A percentile compares a stretch with the other conserved stretches of the same genome.
Evolutionary conservation across 192 early-diverging fungal species (phyloP).

Genomic region (Spinellus fusiger): DNA sequence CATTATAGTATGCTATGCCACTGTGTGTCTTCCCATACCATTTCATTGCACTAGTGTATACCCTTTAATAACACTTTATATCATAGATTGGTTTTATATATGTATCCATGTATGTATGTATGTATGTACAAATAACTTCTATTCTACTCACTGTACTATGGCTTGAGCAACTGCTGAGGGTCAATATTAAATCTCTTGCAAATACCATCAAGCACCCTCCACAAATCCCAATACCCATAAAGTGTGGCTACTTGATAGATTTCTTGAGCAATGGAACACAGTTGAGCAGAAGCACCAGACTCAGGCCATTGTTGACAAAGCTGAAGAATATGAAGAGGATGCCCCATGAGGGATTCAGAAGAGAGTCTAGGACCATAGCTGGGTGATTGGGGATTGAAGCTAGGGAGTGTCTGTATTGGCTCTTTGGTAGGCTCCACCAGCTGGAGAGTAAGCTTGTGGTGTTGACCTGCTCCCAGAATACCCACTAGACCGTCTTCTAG

Average conservation of each 20-base stretch:
- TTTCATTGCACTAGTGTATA: too few species aligned
- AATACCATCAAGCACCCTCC: conserved; percentile 21
- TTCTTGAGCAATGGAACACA: background rate
- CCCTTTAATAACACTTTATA: too few species aligned
- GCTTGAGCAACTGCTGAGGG: conserved; percentile 3
- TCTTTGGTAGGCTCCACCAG: background rate
- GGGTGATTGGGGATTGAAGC: background rate
- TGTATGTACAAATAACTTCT: background rate
- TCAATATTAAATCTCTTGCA: conserved; percentile 15
- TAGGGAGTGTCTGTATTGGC: background rate
- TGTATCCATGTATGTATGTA: background rate
- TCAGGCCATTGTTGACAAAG: conserved; percentile 13
- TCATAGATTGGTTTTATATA: background rate
- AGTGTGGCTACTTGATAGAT: conserved; percentile 14
- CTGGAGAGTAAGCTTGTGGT: conserved; percentile 1
- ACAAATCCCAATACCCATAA: conserved; percentile 21
- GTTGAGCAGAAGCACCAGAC: background rate
- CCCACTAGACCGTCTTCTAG: background rate
- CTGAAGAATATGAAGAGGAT: background rate
- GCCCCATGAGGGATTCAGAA: background rate
- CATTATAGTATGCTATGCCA: too few species aligned
- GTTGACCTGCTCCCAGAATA: background rate
- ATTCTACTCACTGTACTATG: background rate
- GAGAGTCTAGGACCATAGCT: background rate
- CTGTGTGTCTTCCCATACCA: too few species aligned